Conservation (phyloP, 345 rosid species). For the Hibiscus trionum region DNA sequence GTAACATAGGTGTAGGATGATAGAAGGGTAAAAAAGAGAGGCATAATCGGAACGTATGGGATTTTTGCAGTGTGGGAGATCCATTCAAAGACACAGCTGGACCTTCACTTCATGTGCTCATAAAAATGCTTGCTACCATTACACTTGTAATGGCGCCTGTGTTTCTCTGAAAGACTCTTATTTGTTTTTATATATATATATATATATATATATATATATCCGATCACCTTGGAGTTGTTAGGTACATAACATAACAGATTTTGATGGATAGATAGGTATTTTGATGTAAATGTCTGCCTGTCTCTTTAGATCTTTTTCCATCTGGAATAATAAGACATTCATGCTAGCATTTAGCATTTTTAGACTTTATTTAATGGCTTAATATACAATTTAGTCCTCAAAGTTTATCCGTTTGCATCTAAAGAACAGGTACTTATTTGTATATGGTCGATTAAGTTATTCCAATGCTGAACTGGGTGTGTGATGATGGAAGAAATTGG, state of each 20-base stretch:
- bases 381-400: neutral
- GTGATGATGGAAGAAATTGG: no score
- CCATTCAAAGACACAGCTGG: conserved; percentile 98
- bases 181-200: neutral
- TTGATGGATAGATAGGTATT: neutral
- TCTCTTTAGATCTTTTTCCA: neutral
- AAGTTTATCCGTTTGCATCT: neutral
- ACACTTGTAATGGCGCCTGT: conserved; percentile 97
- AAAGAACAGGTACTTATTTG: no score
- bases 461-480: no score
- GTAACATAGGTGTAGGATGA: neutral
- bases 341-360: neutral
- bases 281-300: neutral
- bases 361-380: neutral
- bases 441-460: no score
- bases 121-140: conserved; percentile 78
- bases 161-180: conserved; percentile 35
- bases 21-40: neutral
- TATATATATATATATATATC: neutral
- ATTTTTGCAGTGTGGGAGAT: conserved; percentile 76
- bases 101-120: conserved; percentile 92
- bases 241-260: neutral
- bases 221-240: neutral
- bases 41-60: neutral
- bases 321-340: neutral